phyloP scores from a whole-genome alignment of 192 early-diverging fungal genomes.

The Ramicandelaber brevisporus region DNA sequence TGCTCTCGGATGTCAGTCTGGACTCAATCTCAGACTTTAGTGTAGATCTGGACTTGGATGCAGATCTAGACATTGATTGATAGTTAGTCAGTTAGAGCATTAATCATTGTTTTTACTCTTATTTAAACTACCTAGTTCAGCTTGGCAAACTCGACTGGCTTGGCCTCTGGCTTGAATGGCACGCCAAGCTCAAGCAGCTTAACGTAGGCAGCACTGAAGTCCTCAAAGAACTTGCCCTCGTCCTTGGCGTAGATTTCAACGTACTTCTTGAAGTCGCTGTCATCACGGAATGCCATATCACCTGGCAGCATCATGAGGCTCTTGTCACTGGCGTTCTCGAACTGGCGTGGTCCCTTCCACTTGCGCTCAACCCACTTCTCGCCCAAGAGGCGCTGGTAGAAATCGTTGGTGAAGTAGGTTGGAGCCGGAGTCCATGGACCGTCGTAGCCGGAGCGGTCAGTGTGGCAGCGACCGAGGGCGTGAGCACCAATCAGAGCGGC shows the following conservation, averaged over 20 bases:
- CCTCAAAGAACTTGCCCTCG: constrained; percentile 60
- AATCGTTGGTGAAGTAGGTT: constrained; percentile 72
- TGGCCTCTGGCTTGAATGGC: too few species aligned
- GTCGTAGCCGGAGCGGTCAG: constrained; percentile 44
- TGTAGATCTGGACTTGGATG: too few species aligned
- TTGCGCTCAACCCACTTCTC: constrained; percentile 62
- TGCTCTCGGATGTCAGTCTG: too few species aligned
- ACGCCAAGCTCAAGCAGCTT: constrained; percentile 81
- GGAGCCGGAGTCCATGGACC: constrained; percentile 80
- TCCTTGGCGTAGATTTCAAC: constrained; percentile 77
- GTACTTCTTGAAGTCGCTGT: constrained; percentile 41
- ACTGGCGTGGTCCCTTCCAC: constrained; percentile 70
- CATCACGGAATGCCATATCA: constrained; percentile 32
- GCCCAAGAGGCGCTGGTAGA: constrained; percentile 49
- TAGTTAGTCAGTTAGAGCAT: too few species aligned
- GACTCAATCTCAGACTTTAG: too few species aligned
- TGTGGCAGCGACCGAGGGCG: constrained; percentile 51
- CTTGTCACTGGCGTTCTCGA: constrained; percentile 46
- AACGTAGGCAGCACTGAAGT: constrained; percentile 61
- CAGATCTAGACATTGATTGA: too few species aligned
- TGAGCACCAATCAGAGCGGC: constrained; percentile 56
- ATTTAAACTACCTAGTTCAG: too few species aligned
- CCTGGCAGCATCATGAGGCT: constrained; percentile 44
- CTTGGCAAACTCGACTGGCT: too few species aligned
- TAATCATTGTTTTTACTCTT: too few species aligned